Base-by-base conservation (phyloP, 331 rosid species). In the Dryas integrifolia region DNA sequence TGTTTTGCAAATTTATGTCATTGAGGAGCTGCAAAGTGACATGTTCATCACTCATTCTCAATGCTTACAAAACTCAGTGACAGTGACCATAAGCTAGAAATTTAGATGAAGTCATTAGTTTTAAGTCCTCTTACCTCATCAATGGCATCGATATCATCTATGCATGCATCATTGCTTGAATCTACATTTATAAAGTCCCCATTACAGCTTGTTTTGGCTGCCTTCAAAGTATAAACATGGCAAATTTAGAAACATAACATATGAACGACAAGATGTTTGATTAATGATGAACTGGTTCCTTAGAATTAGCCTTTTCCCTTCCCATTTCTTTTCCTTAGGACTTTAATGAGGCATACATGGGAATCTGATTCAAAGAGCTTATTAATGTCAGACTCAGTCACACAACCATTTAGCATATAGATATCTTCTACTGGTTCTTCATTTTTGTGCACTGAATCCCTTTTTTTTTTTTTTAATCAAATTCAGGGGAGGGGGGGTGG, bases 21-120 rank as follows among this genome's bases (percentile, higher is more conserved):
- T n/a, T 65, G 21, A 46, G 44, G n/a, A 75, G 73, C 79, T 75
- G 73, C 72, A 66, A 26, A 66, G 56, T 65, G 4, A 62, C 43
- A 52, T 30, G 35, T 30, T 30, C 35, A 30, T 30, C 35, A 30
- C 35, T 30, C 35, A 30, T 30, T 30, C 35, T 2, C 35, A 30
- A 30, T 30, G 2, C 35, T 30, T 30, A 38, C 2, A 21, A 4
- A n/a, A 51, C 38, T 16, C n/a, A 50, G 9, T 69, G 35, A 30
- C 63, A 62, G 11, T 16, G 46, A 2, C 26, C 13, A 21, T 13
- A 9, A 18, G 24, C 24, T 21, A 21, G 14, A 46, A 39, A 41
- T 16, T n/a, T 24, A 26, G 47, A 41, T 43, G 3, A 41, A 15
- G 38, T 5, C 0, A 46, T 44, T 15, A 41, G 12, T 46, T 1